phyloP scores from a whole-genome alignment of 2,329 filamentous ascomycete species.

The Colletotrichum spaethianum region DNA sequence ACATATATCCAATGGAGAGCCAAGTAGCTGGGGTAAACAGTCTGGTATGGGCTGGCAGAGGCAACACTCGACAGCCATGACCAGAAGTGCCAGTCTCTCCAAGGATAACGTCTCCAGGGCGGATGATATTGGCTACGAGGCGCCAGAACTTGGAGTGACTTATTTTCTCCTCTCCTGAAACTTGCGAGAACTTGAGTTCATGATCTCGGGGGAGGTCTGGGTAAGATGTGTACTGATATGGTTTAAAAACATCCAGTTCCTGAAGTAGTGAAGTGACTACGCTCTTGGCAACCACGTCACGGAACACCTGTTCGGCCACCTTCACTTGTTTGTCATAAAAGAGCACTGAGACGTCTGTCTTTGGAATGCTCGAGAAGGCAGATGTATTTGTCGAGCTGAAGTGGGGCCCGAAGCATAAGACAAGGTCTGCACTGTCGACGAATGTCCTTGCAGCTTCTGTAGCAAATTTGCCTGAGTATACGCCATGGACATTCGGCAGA shows the following conservation, averaged over 20 bases:
- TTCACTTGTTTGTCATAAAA: conserved; percentile 50
- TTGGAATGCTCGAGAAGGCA: conserved; percentile 13
- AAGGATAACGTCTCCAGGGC: conserved; percentile 68
- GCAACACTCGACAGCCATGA: conserved; percentile 66
- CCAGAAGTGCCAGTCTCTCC: conserved; percentile 71
- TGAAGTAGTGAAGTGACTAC: conserved; percentile 44
- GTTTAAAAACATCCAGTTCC: conserved; percentile 44
- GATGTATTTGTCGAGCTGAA: conserved; percentile 27
- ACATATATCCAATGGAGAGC: conserved; percentile 73
- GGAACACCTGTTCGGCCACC: conserved; percentile 45
- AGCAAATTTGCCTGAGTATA: conserved; percentile 24
- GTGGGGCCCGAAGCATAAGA: conserved; percentile 26
- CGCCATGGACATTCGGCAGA: conserved; percentile 18
- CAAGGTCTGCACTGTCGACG: conserved; percentile 39
- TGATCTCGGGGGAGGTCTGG: conserved; percentile 48
- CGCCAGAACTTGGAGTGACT: conserved; percentile 65
- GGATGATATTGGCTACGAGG: conserved; percentile 47
- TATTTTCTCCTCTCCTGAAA: conserved; percentile 52
- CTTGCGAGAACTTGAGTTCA: conserved; percentile 40
- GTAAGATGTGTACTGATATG: conserved; percentile 45
- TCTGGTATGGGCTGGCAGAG: conserved; percentile 62
- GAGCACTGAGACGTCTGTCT: conserved; percentile 1
- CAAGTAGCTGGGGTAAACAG: conserved; percentile 68
- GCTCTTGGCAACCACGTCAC: conserved; percentile 47
- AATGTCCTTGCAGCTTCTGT: conserved; percentile 43